These are phyloP conservation scores for Candida berthetii DNA, from an alignment of 805 yeast species.

Conservation along the genomic window DNA sequence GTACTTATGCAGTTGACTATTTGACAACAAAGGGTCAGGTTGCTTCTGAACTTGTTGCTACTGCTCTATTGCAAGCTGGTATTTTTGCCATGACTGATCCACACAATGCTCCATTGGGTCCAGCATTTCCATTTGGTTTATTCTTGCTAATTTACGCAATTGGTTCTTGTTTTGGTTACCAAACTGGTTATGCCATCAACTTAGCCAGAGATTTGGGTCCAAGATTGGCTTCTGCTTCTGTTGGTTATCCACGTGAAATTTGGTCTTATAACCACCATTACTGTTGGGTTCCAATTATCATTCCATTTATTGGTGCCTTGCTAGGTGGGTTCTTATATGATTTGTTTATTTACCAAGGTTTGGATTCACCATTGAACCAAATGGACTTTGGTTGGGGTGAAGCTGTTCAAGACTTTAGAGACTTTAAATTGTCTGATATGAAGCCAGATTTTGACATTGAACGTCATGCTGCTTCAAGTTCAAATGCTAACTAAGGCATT, in stretches of 20 bases:
- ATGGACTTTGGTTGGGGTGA: constrained; percentile 23
- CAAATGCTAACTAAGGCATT: neutral
- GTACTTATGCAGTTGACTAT: constrained; percentile 36
- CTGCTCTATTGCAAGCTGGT: constrained; percentile 38
- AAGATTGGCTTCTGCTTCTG: constrained; percentile 38
- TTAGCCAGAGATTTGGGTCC: constrained; percentile 53
- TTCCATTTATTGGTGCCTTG: constrained; percentile 42
- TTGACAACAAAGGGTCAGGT: constrained; percentile 37
- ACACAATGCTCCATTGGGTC: constrained; percentile 38
- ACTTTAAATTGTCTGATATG: constrained; percentile 15
- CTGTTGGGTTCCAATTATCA: constrained; percentile 48
- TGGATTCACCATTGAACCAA: constrained; percentile 45
- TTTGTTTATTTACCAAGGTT: constrained; percentile 42
- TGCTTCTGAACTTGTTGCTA: constrained; percentile 38
- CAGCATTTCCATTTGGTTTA: constrained; percentile 40
- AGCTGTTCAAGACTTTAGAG: constrained; percentile 9
- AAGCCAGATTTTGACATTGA: constrained; percentile 16
- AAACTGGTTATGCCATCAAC: constrained; percentile 51
- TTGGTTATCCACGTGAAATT: constrained; percentile 37
- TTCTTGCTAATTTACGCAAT: constrained; percentile 37
- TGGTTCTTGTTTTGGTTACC: constrained; percentile 43
- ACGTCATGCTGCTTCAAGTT: neutral
- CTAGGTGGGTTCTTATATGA: constrained; percentile 48
- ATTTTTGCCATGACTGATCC: constrained; percentile 48
- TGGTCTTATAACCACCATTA: constrained; percentile 35